Percentiles rank a stretch among this genome's conserved stretches.
Conservation (phyloP, 768 basidiomycete genomes). For the Lactifluus subvellereus region DNA sequence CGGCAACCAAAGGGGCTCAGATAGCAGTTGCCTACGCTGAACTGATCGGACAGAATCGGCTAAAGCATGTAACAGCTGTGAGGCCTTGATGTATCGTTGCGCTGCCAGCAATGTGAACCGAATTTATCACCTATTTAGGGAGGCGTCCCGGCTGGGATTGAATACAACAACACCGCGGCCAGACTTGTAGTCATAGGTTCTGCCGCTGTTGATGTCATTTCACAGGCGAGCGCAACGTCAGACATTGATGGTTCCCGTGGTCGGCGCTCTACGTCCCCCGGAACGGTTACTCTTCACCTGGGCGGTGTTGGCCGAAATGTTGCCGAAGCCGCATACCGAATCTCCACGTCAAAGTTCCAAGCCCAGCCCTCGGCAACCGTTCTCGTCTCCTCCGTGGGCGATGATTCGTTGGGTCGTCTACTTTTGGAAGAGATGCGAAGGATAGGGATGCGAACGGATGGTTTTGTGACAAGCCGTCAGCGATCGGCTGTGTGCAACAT, state of each 20-base stretch:
- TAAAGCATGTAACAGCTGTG: conserved; percentile 10
- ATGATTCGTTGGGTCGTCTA: conserved; percentile 70
- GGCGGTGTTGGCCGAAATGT: conserved; percentile 97
- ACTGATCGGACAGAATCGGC: conserved; percentile 30
- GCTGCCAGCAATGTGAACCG: neutral
- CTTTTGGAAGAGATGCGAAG: conserved; percentile 49
- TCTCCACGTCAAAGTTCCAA: conserved; percentile 36
- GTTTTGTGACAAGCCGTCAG: conserved; percentile 43
- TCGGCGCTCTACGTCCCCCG: conserved; percentile 75
- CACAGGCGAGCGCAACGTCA: conserved; percentile 36
- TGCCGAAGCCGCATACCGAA: conserved; percentile 79
- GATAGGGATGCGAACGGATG: conserved; percentile 79
- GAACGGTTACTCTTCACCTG: conserved; percentile 60
- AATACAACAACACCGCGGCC: conserved; percentile 27
- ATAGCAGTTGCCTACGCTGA: conserved; percentile 74
- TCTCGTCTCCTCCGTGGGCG: conserved; percentile 70
- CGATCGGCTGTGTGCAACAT: conserved; percentile 84
- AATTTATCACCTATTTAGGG: neutral
- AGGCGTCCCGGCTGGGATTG: neutral
- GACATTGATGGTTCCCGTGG: conserved; percentile 32
- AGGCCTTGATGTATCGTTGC: neutral
- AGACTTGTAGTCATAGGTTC: conserved; percentile 74
- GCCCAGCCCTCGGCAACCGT: conserved; percentile 36
- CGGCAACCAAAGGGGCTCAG: conserved; percentile 70
- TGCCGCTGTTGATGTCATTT: conserved; percentile 85